Percentiles rank a stretch among this genome's conserved stretches.
phyloP scores from a whole-genome alignment of 495 filamentous ascomycete species.

The Penicillium lagena region DNA sequence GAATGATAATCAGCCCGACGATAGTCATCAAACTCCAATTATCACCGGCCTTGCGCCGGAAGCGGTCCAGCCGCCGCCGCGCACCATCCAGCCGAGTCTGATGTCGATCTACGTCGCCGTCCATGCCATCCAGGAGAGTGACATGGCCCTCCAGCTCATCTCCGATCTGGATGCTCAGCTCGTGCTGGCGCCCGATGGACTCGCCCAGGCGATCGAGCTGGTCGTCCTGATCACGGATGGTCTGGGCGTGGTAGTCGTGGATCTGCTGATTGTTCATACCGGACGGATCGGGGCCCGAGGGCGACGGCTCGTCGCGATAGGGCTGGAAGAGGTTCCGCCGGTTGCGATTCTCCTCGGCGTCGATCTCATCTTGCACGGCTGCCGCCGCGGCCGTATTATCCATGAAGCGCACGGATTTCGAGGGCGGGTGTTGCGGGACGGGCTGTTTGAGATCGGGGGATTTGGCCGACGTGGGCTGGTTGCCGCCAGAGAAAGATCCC shows the following conservation, averaged over 20 bases:
- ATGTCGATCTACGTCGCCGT: conserved; percentile 76
- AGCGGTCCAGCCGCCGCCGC: conserved; percentile 56
- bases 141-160: conserved; percentile 92
- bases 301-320: conserved; percentile 56
- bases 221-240: conserved; percentile 82
- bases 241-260: conserved; percentile 71
- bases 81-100: conserved; percentile 67
- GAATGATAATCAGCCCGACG: conserved; percentile 64
- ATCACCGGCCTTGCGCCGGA: conserved; percentile 69
- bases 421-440: conserved; percentile 39
- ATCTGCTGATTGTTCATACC: conserved; percentile 78
- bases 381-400: conserved; percentile 49
- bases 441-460: conserved; percentile 40
- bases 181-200: conserved; percentile 84
- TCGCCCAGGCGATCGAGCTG: conserved; percentile 82
- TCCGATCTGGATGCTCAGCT: conserved; percentile 92
- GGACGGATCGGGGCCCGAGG: conserved; percentile 56
- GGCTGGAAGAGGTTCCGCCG: conserved; percentile 56
- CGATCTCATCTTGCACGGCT: conserved; percentile 26
- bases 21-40: conserved; percentile 77
- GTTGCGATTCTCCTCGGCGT: conserved; percentile 46
- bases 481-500: neutral
- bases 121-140: conserved; percentile 80
- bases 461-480: conserved; percentile 26
- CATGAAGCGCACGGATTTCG: conserved; percentile 89